phyloP scores from a whole-genome alignment of 768 basidiomycete genomes.

The Antrodiella citrinella region DNA sequence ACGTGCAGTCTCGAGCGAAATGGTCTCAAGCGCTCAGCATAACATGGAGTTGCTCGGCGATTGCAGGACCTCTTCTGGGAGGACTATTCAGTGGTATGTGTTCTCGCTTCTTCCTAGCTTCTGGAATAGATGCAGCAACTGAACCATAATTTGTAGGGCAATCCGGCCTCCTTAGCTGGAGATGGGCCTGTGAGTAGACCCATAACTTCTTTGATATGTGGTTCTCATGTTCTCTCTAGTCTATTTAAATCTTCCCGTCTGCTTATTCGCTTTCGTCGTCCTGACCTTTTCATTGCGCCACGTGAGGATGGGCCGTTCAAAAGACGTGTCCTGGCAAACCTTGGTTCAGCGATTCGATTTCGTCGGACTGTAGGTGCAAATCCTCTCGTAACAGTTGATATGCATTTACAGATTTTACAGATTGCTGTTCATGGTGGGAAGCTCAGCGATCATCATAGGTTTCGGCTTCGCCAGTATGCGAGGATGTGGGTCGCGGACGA shows the following conservation, averaged over 20 bases:
- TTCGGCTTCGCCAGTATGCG: conserved; percentile 65
- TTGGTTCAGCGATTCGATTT: conserved; percentile 64
- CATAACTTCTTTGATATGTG: conserved; percentile 10
- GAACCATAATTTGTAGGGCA: conserved; percentile 7
- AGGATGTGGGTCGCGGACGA: conserved; percentile 65
- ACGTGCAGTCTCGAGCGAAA: conserved; percentile 58
- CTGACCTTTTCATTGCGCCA: conserved; percentile 52
- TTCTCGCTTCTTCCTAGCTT: background rate
- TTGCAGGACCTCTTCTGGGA: conserved; percentile 79
- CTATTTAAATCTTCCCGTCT: conserved; percentile 77
- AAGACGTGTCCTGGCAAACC: conserved; percentile 46
- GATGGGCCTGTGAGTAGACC: conserved; percentile 72
- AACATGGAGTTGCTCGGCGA: conserved; percentile 81
- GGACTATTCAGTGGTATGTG: conserved; percentile 70
- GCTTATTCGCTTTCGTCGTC: conserved; percentile 48
- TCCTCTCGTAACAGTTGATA: too few relatives aligned
- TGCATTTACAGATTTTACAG: conserved; percentile 40
- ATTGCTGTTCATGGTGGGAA: conserved; percentile 65
- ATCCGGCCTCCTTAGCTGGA: conserved; percentile 45
- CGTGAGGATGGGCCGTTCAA: conserved; percentile 38
- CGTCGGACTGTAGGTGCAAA: conserved; percentile 60
- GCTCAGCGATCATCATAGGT: conserved; percentile 66
- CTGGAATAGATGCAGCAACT: background rate
- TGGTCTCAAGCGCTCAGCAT: conserved; percentile 83
- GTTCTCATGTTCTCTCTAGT: conserved; percentile 35